Evolutionary conservation across 2,329 filamentous ascomycete species (phyloP), one percentile per base, ranked within the genome.

Genomic region (Fusarium decemcellulare): DNA sequence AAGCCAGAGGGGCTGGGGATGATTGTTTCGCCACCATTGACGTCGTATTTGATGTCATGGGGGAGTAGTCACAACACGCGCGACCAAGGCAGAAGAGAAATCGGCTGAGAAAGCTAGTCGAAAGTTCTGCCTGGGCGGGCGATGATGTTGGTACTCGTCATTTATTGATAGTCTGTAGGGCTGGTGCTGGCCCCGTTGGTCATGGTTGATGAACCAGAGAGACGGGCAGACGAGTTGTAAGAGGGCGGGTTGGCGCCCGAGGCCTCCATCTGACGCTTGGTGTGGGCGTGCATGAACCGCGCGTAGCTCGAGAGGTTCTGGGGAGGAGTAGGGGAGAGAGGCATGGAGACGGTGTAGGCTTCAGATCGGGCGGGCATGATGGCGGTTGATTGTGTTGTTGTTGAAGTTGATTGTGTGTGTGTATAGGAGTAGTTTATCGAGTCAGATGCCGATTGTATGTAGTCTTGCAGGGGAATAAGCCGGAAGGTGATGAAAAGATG

Each of bases 241-340:
- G 68, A 54, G 32, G 68, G 47, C 10, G 65, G 61, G 34, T 63
- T 65, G 29, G 75, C 72, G 2, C 85, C 82, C 11, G 83, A 82
- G 5, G 83, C 81, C 65, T 91, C 88, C 87, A 92, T 90, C 76
- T 90, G 89, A 59, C 85, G 82, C 82, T 89, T 90, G 65, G 89
- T 91, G 80, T 91, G 88, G 58, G 86, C 83, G 74, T 89, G 87
- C 86, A 92, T 91, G 60, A 83, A 87, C 63, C 84, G 85, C 14
- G 88, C 81, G 72, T 92, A 92, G 53, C 78, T 86, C 7, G 85
- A 85, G 68, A 87, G 83, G 68, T 85, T 85, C 47, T 83, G 82
- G 11, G 80, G 81, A 54, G 81, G 79, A 71, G 80, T 76, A 27
- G 79, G 77, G 57, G 80, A 81, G 63, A 72, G 66, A 61, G 81